phyloP scores from a whole-genome alignment of 2,329 filamentous ascomycete species.

The Curvularia sp. region DNA sequence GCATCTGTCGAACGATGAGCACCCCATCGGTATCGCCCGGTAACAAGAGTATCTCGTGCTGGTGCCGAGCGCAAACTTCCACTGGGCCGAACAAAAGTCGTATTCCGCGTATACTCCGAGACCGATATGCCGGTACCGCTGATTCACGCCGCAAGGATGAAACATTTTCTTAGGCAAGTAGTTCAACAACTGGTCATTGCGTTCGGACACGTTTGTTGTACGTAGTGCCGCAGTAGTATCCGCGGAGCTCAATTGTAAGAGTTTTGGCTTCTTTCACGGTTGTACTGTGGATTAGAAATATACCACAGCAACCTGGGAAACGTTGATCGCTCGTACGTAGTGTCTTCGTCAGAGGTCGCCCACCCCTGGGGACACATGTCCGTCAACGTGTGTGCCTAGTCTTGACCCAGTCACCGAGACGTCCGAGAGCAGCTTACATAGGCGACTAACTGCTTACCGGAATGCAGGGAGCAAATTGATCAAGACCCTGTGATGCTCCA shows the following conservation, averaged over 20 bases:
- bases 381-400: not conserved
- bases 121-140: constrained; percentile 8
- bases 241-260: not conserved
- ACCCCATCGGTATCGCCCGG: constrained; percentile 32
- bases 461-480: not conserved
- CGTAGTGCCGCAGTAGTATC: not conserved
- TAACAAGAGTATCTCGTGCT: constrained; percentile 22
- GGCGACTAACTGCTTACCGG: not conserved
- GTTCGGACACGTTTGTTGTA: not conserved
- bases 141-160: constrained; percentile 18
- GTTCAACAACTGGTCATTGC: not conserved
- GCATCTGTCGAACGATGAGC: constrained; percentile 36
- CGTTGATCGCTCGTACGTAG: not conserved
- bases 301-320: not conserved
- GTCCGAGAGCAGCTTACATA: not conserved
- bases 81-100: constrained; percentile 13
- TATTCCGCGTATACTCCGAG: constrained; percentile 31
- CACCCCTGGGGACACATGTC: not conserved
- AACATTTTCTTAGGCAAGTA: constrained; percentile 7
- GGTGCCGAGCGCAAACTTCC: constrained; percentile 20
- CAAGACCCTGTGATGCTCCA: constrained; percentile 3
- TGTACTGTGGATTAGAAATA: not conserved
- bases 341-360: constrained; percentile 1
- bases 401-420: not conserved
- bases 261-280: constrained; percentile 3